Evolutionary conservation across 371 early-diverging fungal species (phyloP).

Genomic region (Haplosporangium sp.): DNA sequence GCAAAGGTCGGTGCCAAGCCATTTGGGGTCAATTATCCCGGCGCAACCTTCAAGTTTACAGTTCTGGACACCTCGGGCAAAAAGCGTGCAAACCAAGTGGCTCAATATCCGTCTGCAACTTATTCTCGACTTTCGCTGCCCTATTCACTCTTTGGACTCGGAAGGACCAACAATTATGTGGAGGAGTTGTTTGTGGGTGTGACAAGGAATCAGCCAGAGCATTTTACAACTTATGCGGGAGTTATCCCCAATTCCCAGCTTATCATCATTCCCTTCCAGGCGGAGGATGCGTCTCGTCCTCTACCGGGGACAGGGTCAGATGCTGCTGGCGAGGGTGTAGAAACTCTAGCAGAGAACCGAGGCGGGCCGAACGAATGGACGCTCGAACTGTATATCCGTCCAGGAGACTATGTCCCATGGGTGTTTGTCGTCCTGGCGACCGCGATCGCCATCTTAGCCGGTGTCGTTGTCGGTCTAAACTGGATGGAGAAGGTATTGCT

Average conservation of each 20-base stretch:
- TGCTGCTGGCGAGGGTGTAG: neutral
- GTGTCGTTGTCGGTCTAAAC: conserved; percentile 76
- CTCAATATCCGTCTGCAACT: conserved; percentile 83
- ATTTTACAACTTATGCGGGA: conserved; percentile 68
- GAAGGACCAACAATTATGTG: conserved; percentile 95
- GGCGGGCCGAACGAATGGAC: conserved; percentile 74
- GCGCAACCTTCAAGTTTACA: conserved; percentile 87
- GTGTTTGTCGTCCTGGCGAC: conserved; percentile 78
- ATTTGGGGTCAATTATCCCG: conserved; percentile 85
- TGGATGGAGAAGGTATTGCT: conserved; percentile 76
- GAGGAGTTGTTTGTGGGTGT: conserved; percentile 91
- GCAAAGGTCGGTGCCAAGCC: conserved; percentile 59
- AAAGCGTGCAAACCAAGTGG: conserved; percentile 81
- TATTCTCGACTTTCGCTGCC: conserved; percentile 86
- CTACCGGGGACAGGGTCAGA: conserved; percentile 54
- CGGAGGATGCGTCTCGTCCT: conserved; percentile 59
- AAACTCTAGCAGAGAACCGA: conserved; percentile 9
- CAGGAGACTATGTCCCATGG: conserved; percentile 81
- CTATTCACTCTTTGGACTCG: conserved; percentile 87
- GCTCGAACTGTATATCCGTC: conserved; percentile 88
- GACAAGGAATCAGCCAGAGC: conserved; percentile 68
- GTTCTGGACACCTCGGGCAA: conserved; percentile 83
- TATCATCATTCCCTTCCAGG: conserved; percentile 87
- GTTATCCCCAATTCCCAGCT: conserved; percentile 95
- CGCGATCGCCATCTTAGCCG: conserved; percentile 71